phyloP scores from a whole-genome alignment of 176 grass and related monocot genomes.

The Chrysopogon serrulatus region DNA sequence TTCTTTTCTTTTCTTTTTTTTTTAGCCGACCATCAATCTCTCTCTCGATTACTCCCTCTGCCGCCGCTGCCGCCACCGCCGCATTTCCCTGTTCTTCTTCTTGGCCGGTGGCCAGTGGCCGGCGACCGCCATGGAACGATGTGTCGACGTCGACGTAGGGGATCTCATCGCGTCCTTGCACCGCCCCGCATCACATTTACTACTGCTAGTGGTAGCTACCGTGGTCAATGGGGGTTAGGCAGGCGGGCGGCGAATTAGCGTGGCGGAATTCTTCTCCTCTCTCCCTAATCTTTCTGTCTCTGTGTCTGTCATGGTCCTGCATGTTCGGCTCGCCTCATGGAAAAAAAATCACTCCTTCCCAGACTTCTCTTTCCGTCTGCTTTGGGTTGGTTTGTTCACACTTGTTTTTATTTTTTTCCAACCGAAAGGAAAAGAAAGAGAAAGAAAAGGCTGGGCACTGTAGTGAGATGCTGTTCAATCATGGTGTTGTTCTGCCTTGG shows the following conservation, averaged over 20 bases:
- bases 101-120: neutral
- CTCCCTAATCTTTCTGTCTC: neutral
- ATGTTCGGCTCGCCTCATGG: conserved; percentile 30
- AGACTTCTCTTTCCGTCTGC: neutral
- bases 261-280: conserved; percentile 25
- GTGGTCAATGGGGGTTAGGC: conserved; percentile 50
- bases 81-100: neutral
- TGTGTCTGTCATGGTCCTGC: neutral
- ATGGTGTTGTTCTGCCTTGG: conserved; percentile 18
- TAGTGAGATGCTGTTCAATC: conserved; percentile 42
- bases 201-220: neutral
- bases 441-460: conserved; percentile 19
- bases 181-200: neutral
- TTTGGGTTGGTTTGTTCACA: conserved; percentile 11
- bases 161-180: neutral
- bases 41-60: neutral
- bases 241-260: neutral
- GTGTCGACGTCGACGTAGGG: neutral
- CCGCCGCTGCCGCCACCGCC: too few species aligned
- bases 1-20: too few species aligned
- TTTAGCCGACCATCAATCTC: too few species aligned
- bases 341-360: conserved; percentile 12
- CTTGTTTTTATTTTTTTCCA: neutral
- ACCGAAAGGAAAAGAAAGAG: neutral
- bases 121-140: neutral